Conservation (phyloP, 805 yeast species). For the Metschnikowia arizonensis region DNA sequence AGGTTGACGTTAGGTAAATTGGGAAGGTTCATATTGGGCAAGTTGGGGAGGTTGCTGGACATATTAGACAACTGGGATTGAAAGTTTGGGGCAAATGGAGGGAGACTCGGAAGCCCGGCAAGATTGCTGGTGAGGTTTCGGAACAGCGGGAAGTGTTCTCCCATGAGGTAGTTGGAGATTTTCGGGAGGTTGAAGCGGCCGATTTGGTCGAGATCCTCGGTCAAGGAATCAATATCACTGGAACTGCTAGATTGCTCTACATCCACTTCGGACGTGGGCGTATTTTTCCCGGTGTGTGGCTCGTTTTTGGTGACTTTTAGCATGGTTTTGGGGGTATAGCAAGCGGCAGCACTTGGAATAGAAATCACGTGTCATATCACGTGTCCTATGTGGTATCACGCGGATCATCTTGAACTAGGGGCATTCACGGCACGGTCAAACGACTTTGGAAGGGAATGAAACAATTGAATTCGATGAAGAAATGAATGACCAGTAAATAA, state of each 20-base stretch:
- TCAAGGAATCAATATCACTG: conserved; percentile 29
- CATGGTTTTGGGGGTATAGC: background rate
- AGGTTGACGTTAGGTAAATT: background rate
- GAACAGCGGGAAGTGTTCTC: conserved; percentile 20
- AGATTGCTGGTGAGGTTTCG: conserved; percentile 23
- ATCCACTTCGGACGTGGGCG: background rate
- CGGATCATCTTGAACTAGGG: too few relatives aligned
- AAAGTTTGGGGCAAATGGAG: conserved; percentile 12
- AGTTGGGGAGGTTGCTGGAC: conserved; percentile 20
- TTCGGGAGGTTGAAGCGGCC: conserved; percentile 39
- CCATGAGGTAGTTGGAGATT: conserved; percentile 10
- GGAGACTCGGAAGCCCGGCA: conserved; percentile 21
- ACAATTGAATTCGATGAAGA: background rate
- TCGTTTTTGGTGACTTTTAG: background rate
- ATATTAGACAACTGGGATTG: conserved; percentile 23
- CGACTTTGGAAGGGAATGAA: too few relatives aligned
- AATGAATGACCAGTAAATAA: too few relatives aligned
- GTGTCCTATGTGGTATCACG: too few relatives aligned
- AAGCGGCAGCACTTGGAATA: background rate
- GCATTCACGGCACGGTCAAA: too few relatives aligned
- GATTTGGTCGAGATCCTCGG: conserved; percentile 48
- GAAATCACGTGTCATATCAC: background rate
- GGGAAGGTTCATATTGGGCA: conserved; percentile 19
- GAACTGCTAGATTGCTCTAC: conserved; percentile 10
- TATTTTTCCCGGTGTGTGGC: background rate